Evolutionary conservation across 1,284 basidiomycete genomes (phyloP), one percentile per base, ranked within the genome.

Genomic region (Ceratobasidium sp.): DNA sequence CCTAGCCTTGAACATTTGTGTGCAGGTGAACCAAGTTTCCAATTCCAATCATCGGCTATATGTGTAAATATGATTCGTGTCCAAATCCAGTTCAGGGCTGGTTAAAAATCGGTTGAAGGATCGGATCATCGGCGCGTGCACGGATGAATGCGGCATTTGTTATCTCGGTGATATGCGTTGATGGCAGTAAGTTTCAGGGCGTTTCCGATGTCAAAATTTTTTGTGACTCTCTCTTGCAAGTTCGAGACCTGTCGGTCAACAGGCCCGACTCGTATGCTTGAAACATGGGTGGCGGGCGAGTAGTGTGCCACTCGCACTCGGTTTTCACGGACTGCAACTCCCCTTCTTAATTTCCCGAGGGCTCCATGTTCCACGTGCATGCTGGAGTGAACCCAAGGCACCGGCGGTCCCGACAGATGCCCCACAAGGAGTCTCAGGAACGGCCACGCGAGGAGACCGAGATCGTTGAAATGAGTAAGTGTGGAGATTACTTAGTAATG

Each of bases 81-180:
- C 33, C 30, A 33, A 12, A 27, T 18, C 23, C 38, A 35, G 57
- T 35, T 14, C 23, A 14, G 14, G 8, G 57, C 6, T 14, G 4
- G 57, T 35, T 60, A 16, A 60, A 68, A 27, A 70, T 66, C 12
- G 59, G 79, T 59, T 81, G 78, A 50, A 90, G 90, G 30, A 89
- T 93, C 50, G 87, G 88, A 50, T 82, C 87, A 0, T 82, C 86
- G 33, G 90, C 91, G 3, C 84, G 90, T 50, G 86, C 92, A 1
- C 87, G 91, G 20, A 79, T 93, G 30, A 92, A 92, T 79, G 90
- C 91, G 2, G 85, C 92, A 41, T 87, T 89, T 71, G 87, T 93
- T 57, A 84, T 93, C 65, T 88, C 88, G 16, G 90, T 89, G 81
- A 79, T 84, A 81, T 18, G 80, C 73, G 14, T 12, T 27, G 4